phyloP scores from a whole-genome alignment of 2,329 filamentous ascomycete species.

The Trichoderma sp. region DNA sequence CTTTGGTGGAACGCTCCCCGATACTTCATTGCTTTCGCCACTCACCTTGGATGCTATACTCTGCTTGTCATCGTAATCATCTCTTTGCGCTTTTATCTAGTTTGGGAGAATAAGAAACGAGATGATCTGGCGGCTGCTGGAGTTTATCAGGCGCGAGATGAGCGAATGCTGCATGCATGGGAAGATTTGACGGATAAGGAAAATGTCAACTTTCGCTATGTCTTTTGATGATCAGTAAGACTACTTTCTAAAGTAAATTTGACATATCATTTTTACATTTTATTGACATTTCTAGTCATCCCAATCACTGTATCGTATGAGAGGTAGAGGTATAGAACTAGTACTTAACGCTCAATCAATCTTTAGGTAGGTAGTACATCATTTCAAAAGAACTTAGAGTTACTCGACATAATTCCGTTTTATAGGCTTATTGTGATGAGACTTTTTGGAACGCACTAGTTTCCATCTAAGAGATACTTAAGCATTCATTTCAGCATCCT shows the following conservation, averaged over 20 bases:
- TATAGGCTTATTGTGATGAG: background rate
- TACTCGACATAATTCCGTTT: too few species aligned
- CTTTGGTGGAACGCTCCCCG: conserved; percentile 17
- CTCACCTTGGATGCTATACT: conserved; percentile 17
- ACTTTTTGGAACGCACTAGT: background rate
- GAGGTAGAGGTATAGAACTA: background rate
- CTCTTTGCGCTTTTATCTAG: background rate
- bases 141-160: conserved; percentile 1
- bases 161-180: conserved; percentile 17
- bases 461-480: background rate
- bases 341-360: background rate
- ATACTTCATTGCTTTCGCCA: conserved; percentile 19
- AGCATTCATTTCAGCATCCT: background rate
- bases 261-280: background rate
- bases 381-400: too few species aligned
- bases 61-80: conserved; percentile 6
- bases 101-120: conserved; percentile 1
- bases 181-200: conserved; percentile 20
- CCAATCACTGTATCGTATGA: background rate
- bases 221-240: background rate
- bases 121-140: conserved; percentile 6
- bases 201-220: conserved; percentile 23
- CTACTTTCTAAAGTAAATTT: background rate
- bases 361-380: background rate
- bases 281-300: background rate